Base-by-base conservation (phyloP, 208 protist genomes). In the Acanthamoeba culbertsoni region DNA sequence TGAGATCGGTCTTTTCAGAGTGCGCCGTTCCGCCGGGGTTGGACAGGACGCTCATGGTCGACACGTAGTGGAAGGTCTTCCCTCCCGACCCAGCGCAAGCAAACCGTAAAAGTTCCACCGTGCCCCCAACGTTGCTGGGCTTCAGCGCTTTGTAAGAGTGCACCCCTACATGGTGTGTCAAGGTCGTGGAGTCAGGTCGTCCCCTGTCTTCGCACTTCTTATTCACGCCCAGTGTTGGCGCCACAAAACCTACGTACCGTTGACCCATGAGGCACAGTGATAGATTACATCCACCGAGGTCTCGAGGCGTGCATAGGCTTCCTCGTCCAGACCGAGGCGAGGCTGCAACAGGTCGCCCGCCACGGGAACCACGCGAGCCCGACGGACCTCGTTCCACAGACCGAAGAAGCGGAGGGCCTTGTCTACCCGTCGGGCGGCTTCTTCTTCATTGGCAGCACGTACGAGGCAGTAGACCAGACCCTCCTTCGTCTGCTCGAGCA, bases 121-220 rank as follows among this genome's bases (percentile, higher is more conserved):
- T 89, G 33, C 79, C 79, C 33, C 35, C 43, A 8, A 89, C 79
- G 51, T 89, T 89, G 79, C 51, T 65, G 33, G 79, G 2, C n/a
- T 89, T 89, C 33, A 89, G 53, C 23, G 51, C 53, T 31, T 89
- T 14, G 79, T 89, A 89, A 0, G 79, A 89, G 79, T 65, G 79
- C 2, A 89, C 51, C n/a, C 71, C 71, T 82, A 31, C 33, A 46
- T 1, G 16, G 45, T n/a, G 51, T n/a, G 14, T 59, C 51, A 59
- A 59, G 16, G 51, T 59, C 51, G n/a, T n/a, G n/a, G n/a, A n/a
- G n/a, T n/a, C n/a, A n/a, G n/a, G n/a, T n/a, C n/a, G n/a, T n/a
- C n/a, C n/a, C n/a, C n/a, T n/a, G n/a, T n/a, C n/a, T n/a, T n/a
- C n/a, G n/a, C n/a, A n/a, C n/a, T n/a, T n/a, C n/a, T n/a, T n/a